Percentiles rank a stretch among this genome's conserved stretches.
Evolutionary conservation across 2,329 filamentous ascomycete genomes (phyloP).

Genomic region (Lasiodiplodia citricola): DNA sequence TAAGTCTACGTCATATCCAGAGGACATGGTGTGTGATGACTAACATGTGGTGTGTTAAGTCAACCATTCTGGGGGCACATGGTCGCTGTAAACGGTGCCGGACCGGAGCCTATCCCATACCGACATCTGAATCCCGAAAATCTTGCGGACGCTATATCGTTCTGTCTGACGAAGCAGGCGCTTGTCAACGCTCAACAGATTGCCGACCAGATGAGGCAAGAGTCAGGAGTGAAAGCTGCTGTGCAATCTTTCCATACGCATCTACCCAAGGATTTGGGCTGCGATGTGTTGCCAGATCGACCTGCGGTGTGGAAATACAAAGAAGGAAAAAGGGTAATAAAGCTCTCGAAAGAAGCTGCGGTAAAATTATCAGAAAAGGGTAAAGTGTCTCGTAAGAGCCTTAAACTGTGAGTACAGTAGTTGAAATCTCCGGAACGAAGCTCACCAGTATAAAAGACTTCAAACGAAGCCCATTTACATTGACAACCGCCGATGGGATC

Average conservation of each 20-base stretch:
- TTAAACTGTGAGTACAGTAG: background rate
- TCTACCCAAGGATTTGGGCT: conserved; percentile 59
- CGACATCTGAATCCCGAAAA: conserved; percentile 50
- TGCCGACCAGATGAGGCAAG: conserved; percentile 48
- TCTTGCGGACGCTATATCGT: conserved; percentile 53
- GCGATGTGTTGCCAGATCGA: conserved; percentile 69
- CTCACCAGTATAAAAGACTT: conserved; percentile 28
- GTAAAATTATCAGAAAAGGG: background rate
- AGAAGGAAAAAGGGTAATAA: background rate
- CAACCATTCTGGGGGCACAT: conserved; percentile 63
- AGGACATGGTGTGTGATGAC: too few species aligned
- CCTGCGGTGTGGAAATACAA: conserved; percentile 69
- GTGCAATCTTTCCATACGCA: conserved; percentile 54
- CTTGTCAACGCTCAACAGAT: conserved; percentile 45
- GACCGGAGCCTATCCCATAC: conserved; percentile 55
- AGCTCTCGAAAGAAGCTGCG: background rate
- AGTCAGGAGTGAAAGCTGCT: conserved; percentile 49
- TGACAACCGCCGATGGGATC: conserved; percentile 58
- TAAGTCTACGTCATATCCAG: background rate
- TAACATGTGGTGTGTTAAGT: background rate
- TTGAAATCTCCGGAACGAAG: too few species aligned
- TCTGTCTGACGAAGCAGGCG: conserved; percentile 48
- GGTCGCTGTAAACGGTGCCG: conserved; percentile 56
- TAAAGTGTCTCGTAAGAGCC: background rate
- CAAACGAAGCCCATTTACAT: conserved; percentile 38